Percentiles rank a stretch among this genome's conserved stretches.
Evolutionary conservation across 2,329 filamentous ascomycete genomes (phyloP).

Genomic region (Fusarium algeriense): DNA sequence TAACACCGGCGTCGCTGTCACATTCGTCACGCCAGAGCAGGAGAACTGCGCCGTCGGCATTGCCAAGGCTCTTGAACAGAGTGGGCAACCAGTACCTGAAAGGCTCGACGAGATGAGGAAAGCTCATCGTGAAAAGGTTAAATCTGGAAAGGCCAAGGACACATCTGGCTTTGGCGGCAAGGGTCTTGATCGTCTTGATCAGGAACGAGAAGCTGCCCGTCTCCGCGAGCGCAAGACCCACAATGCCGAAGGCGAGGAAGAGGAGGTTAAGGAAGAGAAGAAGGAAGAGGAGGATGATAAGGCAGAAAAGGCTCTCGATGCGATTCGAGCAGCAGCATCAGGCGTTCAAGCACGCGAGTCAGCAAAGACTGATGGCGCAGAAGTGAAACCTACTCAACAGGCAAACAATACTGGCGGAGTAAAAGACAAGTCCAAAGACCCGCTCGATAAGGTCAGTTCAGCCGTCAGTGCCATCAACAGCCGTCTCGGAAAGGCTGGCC

Average conservation of each 20-base stretch:
- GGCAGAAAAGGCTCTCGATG: constrained; percentile 74
- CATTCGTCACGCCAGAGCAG: constrained; percentile 91
- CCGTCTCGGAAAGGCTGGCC: constrained; percentile 88
- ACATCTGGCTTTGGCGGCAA: constrained; percentile 94
- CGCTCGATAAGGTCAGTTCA: constrained; percentile 88
- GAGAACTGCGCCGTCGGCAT: constrained; percentile 91
- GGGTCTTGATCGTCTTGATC: constrained; percentile 90
- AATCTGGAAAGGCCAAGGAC: constrained; percentile 90
- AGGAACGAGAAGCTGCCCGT: constrained; percentile 88
- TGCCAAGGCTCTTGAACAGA: constrained; percentile 91
- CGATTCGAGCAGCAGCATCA: constrained; percentile 73
- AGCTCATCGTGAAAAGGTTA: constrained; percentile 88
- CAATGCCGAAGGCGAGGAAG: constrained; percentile 86
- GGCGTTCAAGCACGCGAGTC: constrained; percentile 66
- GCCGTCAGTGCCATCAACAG: constrained; percentile 92
- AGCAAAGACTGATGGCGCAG: constrained; percentile 58
- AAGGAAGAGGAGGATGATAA: constrained; percentile 75
- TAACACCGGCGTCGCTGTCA: constrained; percentile 94
- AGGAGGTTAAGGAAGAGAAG: constrained; percentile 85
- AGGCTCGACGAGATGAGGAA: constrained; percentile 73
- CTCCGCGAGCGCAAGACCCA: constrained; percentile 89
- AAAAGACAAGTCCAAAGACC: constrained; percentile 70
- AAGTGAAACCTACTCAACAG: constrained; percentile 52
- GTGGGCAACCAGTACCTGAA: constrained; percentile 84
- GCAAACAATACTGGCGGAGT: constrained; percentile 70